These are phyloP conservation scores for Tolypocladium guangdongense DNA, from an alignment of 2,329 filamentous ascomycete genomes.

Conservation along the genomic window DNA sequence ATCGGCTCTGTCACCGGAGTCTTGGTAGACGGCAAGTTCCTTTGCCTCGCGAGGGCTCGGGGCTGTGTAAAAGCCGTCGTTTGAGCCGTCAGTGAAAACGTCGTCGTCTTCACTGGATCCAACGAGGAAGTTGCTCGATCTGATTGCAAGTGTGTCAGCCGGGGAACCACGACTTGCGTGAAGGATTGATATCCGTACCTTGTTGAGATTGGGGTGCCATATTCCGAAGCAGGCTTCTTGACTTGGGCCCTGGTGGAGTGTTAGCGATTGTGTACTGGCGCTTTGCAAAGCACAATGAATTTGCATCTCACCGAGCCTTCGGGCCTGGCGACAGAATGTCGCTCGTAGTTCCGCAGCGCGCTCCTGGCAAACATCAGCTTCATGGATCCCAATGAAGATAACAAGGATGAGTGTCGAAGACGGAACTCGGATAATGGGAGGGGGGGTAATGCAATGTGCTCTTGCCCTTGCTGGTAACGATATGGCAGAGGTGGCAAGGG, in stretches of 20 bases:
- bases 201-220: constrained; percentile 2
- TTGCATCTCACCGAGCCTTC: background rate
- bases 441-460: background rate
- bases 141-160: background rate
- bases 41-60: background rate
- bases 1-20: constrained; percentile 21
- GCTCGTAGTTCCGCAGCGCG: background rate
- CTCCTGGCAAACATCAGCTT: background rate
- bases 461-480: background rate
- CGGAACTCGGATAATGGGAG: background rate
- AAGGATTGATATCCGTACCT: background rate
- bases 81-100: constrained; percentile 6
- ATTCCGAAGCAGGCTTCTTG: constrained; percentile 4
- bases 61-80: background rate
- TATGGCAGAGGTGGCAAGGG: background rate
- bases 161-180: background rate
- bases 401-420: background rate
- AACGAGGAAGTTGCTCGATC: constrained; percentile 5
- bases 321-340: background rate
- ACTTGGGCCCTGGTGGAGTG: background rate
- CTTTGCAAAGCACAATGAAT: background rate
- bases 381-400: background rate
- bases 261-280: background rate
- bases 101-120: constrained; percentile 9
- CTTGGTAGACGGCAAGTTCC: constrained; percentile 2